phyloP scores from a whole-genome alignment of 345 rosid genomes.

The Hirschfeldia incana region DNA sequence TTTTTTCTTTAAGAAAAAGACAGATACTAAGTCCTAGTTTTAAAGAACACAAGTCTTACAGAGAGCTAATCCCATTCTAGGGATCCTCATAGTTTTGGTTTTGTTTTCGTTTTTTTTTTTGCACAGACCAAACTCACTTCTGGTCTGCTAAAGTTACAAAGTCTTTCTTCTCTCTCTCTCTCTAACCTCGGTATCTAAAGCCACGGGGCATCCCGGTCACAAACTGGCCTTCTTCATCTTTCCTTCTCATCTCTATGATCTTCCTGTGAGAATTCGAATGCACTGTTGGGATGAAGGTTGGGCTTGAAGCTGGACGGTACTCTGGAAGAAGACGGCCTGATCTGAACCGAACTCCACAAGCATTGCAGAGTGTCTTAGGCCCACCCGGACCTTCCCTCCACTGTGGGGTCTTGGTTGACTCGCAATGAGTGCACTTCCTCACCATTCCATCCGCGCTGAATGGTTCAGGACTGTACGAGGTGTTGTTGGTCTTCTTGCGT shows the following conservation, averaged over 20 bases:
- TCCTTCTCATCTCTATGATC: constrained; percentile 79
- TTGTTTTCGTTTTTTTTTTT: neutral
- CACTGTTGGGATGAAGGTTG: constrained; percentile 59
- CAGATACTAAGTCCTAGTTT: constrained; percentile 32
- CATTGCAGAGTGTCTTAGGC: constrained; percentile 92
- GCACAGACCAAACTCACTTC: constrained; percentile 27
- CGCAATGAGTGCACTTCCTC: constrained; percentile 71
- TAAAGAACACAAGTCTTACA: constrained; percentile 24
- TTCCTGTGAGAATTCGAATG: constrained; percentile 86
- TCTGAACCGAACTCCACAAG: constrained; percentile 88
- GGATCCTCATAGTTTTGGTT: constrained; percentile 17
- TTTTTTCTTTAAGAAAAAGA: neutral
- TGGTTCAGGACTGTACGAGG: constrained; percentile 30
- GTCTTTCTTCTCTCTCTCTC: neutral
- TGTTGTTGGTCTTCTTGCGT: constrained; percentile 42
- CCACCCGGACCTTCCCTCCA: constrained; percentile 97
- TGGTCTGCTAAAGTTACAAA: constrained; percentile 26
- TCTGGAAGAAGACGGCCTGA: constrained; percentile 88
- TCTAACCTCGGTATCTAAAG: constrained; percentile 20
- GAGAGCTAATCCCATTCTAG: constrained; percentile 23
- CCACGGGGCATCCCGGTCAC: constrained; percentile 8
- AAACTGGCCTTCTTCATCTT: constrained; percentile 26
- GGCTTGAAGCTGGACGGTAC: constrained; percentile 91
- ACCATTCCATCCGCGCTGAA: constrained; percentile 27
- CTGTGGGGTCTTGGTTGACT: constrained; percentile 78